These are phyloP conservation scores for Histomonas meleagridis DNA, from an alignment of 208 protist genomes.

Conservation along the genomic window DNA sequence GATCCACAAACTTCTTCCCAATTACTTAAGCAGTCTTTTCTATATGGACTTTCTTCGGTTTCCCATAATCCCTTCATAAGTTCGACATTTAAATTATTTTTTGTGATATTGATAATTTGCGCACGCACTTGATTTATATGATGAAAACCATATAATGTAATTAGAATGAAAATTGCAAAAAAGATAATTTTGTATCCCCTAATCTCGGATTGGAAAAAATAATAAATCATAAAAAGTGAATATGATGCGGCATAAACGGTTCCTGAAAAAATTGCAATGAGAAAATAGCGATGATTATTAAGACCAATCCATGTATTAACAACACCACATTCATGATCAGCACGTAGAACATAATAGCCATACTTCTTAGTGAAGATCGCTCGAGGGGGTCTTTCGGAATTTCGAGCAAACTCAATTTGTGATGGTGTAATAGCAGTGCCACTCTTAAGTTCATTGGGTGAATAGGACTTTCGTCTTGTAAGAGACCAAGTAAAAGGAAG, in stretches of 20 bases:
- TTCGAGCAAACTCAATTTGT: neutral
- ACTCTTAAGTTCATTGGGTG: neutral
- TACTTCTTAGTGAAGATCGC: neutral
- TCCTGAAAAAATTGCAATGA: neutral
- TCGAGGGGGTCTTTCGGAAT: neutral
- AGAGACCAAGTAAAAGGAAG: neutral
- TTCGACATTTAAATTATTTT: neutral
- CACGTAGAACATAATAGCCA: neutral
- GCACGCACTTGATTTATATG: neutral
- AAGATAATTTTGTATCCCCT: no score
- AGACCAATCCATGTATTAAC: neutral
- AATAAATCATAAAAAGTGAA: no score
- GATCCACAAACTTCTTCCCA: neutral
- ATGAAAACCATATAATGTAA: no score
- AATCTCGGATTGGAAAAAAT: no score
- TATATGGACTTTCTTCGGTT: neutral
- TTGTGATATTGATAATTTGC: neutral
- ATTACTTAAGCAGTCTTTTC: no score
- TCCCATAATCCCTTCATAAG: neutral
- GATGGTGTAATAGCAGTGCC: neutral
- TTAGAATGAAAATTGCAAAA: no score
- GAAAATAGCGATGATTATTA: conserved; percentile 3
- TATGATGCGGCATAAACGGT: no score
- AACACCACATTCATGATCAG: neutral
- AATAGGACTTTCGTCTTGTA: neutral